Evolutionary conservation across 1,284 basidiomycete genomes (phyloP).

Genomic region (Malassezia slooffiae): DNA sequence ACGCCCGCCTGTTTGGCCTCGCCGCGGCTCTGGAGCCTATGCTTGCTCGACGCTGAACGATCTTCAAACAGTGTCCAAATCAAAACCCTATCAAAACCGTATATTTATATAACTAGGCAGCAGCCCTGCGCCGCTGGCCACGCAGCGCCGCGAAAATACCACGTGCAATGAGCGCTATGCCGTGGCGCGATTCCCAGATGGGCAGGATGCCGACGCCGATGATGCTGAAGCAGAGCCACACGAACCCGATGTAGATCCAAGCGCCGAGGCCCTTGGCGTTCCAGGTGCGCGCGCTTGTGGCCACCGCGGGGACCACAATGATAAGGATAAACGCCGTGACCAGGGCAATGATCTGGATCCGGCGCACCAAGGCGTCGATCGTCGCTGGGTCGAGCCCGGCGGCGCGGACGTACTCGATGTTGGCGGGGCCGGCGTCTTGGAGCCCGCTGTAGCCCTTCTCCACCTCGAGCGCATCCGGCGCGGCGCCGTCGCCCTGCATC

Average conservation of each 20-base stretch:
- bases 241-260: slow-evolving; percentile 53
- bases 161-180: too few relatives aligned
- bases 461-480: too few relatives aligned
- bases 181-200: slow-evolving; percentile 71
- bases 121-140: too few relatives aligned
- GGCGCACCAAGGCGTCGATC: slow-evolving; percentile 18
- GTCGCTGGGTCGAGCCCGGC: slow-evolving; percentile 28
- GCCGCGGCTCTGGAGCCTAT: too few relatives aligned
- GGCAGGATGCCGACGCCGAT: slow-evolving; percentile 65
- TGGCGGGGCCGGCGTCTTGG: slow-evolving; percentile 7
- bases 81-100: too few relatives aligned
- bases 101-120: too few relatives aligned
- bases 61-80: too few relatives aligned
- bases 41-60: too few relatives aligned
- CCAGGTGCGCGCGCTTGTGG: slow-evolving; percentile 25
- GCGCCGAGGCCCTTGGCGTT: slow-evolving; percentile 30
- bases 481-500: too few relatives aligned
- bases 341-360: slow-evolving; percentile 23
- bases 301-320: slow-evolving; percentile 33
- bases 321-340: slow-evolving; percentile 24
- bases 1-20: too few relatives aligned
- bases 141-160: too few relatives aligned
- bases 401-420: slow-evolving; percentile 14
- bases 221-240: slow-evolving; percentile 66
- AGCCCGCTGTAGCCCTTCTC: too few relatives aligned